Evolutionary conservation across 768 basidiomycete genomes (phyloP).

Genomic region (Pisolithus orientalis): DNA sequence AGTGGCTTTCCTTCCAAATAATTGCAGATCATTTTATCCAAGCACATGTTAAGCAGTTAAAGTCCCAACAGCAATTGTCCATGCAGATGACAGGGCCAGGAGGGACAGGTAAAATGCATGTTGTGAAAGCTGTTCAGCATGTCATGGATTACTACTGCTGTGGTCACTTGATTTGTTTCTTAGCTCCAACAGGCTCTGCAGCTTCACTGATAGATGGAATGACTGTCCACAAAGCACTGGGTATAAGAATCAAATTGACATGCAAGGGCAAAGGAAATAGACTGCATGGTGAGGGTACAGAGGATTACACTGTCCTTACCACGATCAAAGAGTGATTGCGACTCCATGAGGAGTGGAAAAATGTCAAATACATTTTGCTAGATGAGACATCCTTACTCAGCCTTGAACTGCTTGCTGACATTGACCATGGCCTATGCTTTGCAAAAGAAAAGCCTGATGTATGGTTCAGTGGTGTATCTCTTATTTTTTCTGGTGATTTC

Average conservation of each 20-base stretch:
- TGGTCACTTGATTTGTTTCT: conserved; percentile 17
- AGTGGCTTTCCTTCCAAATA: too few species aligned
- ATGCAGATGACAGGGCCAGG: conserved; percentile 25
- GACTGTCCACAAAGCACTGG: conserved; percentile 23
- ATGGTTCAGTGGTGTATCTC: conserved; percentile 25
- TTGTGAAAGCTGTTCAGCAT: conserved; percentile 17
- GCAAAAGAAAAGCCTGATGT: conserved; percentile 17
- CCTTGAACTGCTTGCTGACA: too few species aligned
- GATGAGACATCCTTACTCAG: too few species aligned
- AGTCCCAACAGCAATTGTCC: background rate
- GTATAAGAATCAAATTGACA: conserved; percentile 13
- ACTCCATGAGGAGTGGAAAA: too few species aligned
- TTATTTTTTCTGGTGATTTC: conserved; percentile 31
- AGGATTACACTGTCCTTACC: too few species aligned
- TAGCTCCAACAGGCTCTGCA: conserved; percentile 28
- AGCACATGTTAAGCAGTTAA: too few species aligned
- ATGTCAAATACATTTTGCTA: too few species aligned
- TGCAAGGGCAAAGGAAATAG: conserved; percentile 12
- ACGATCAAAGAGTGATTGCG: too few species aligned
- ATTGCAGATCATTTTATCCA: too few species aligned
- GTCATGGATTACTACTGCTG: conserved; percentile 18
- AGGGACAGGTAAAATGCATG: conserved; percentile 29
- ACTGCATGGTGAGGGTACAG: too few species aligned
- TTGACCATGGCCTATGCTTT: too few species aligned
- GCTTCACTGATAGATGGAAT: conserved; percentile 24